Percentiles rank a stretch among this genome's conserved stretches.
Conservation (phyloP, 768 basidiomycete genomes). For the Ramaria sp. region DNA sequence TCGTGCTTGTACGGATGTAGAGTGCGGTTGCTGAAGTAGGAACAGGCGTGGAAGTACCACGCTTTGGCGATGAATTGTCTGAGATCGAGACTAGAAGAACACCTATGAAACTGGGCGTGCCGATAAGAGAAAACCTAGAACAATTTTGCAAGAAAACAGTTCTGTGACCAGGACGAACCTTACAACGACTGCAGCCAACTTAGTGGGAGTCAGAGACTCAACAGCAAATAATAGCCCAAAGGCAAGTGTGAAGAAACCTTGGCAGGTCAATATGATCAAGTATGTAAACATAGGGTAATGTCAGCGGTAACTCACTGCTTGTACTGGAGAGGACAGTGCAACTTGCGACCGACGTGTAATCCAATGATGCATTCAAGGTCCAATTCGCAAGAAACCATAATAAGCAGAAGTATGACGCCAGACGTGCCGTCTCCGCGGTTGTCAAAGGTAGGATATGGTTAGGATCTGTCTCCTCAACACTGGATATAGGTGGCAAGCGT, state of each 20-base stretch:
- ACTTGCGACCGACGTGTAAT: constrained; percentile 89
- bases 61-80: constrained; percentile 41
- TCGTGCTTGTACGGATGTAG: constrained; percentile 18
- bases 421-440: constrained; percentile 55
- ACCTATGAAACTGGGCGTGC: constrained; percentile 55
- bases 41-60: constrained; percentile 11
- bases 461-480: not conserved
- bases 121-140: not conserved
- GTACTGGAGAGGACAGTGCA: constrained; percentile 82
- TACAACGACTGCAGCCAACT: constrained; percentile 64
- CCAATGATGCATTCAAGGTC: constrained; percentile 73
- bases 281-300: not conserved
- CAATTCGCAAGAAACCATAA: constrained; percentile 96
- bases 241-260: constrained; percentile 88
- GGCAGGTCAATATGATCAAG: not conserved
- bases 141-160: not conserved
- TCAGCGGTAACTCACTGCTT: constrained; percentile 49
- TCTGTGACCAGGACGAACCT: constrained; percentile 42
- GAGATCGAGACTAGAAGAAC: constrained; percentile 84
- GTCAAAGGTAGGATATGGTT: constrained; percentile 33
- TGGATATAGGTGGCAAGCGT: not conserved
- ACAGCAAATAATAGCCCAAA: constrained; percentile 76
- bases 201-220: constrained; percentile 61
- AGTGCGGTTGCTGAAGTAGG: constrained; percentile 11
- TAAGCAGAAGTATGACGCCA: constrained; percentile 75